These are phyloP conservation scores for Lepidium campestre DNA, from an alignment of 441 rosid genomes.

Conservation along the genomic window DNA sequence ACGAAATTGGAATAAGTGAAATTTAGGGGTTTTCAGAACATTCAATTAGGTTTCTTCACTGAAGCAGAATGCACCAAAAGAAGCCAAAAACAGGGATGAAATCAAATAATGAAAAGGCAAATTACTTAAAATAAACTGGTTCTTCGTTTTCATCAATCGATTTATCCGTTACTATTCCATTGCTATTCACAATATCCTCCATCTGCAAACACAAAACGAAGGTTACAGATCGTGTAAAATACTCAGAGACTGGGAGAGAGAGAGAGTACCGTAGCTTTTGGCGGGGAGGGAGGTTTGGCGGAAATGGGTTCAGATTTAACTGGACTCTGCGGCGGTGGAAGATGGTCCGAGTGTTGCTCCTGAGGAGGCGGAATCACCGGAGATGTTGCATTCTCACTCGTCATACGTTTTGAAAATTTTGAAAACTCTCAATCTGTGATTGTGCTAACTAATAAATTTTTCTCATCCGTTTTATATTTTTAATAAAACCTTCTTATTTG, in stretches of 20 bases:
- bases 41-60: neutral
- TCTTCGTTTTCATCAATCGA: neutral
- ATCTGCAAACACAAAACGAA: neutral
- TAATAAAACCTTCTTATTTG: too few species aligned
- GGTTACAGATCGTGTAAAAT: neutral
- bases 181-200: neutral
- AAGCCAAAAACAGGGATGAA: neutral
- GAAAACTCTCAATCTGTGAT: neutral
- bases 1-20: neutral
- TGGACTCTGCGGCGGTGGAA: neutral
- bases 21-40: neutral
- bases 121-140: slow-evolving; percentile 13
- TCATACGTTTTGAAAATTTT: neutral
- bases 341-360: neutral
- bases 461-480: too few species aligned
- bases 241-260: neutral
- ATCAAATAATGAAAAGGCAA: neutral
- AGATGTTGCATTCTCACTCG: slow-evolving; percentile 8
- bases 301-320: neutral
- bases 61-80: neutral
- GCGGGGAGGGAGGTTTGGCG: neutral
- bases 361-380: slow-evolving; percentile 18
- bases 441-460: neutral
- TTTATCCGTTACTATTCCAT: neutral
- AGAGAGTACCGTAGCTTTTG: slow-evolving; percentile 11